Conservation (phyloP, 1,139 yeast genomes). For the Scheffersomyces segobiensis region DNA sequence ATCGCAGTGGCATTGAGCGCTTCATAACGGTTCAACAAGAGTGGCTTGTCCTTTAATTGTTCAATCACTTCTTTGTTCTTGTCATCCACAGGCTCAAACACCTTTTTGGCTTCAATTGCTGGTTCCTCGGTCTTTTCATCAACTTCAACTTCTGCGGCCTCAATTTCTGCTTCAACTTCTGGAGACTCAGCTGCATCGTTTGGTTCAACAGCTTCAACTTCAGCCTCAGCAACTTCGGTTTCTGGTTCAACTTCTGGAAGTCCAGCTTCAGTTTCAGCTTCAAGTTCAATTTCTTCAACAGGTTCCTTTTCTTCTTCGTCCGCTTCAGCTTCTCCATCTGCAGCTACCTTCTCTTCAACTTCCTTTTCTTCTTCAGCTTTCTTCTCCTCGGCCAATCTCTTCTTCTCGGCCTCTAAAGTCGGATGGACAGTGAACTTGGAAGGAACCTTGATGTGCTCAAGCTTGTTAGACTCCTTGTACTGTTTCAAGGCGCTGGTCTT, state of each 20-base stretch:
- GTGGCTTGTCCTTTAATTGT: slow-evolving; percentile 48
- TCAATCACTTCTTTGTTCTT: slow-evolving; percentile 41
- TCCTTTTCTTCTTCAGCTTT: slow-evolving; percentile 13
- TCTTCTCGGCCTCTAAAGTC: slow-evolving; percentile 36
- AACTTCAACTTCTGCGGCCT: slow-evolving; percentile 9
- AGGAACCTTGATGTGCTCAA: slow-evolving; percentile 40
- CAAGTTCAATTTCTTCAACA: slow-evolving; percentile 8
- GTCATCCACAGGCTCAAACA: slow-evolving; percentile 32
- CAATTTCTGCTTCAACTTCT: slow-evolving; percentile 11
- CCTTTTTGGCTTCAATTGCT: slow-evolving; percentile 6
- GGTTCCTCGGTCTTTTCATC: slow-evolving; percentile 4
- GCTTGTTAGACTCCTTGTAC: slow-evolving; percentile 33
- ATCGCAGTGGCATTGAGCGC: slow-evolving; percentile 52
- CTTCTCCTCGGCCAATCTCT: slow-evolving; percentile 15
- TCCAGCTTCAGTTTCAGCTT: slow-evolving; percentile 6
- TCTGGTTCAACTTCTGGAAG: slow-evolving; percentile 7
- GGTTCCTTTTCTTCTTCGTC: slow-evolving; percentile 5
- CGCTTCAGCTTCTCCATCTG: slow-evolving; percentile 2
- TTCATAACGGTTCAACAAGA: slow-evolving; percentile 46
- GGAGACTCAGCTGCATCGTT: slow-evolving; percentile 11
- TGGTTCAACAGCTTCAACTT: slow-evolving; percentile 6
- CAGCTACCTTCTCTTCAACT: neutral
- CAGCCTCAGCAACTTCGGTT: slow-evolving; percentile 12
- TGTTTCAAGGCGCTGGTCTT: slow-evolving; percentile 35
- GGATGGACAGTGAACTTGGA: slow-evolving; percentile 45